Evolutionary conservation across 2,329 filamentous ascomycete species (phyloP).

Genomic region (Pestalotiopsis fici): DNA sequence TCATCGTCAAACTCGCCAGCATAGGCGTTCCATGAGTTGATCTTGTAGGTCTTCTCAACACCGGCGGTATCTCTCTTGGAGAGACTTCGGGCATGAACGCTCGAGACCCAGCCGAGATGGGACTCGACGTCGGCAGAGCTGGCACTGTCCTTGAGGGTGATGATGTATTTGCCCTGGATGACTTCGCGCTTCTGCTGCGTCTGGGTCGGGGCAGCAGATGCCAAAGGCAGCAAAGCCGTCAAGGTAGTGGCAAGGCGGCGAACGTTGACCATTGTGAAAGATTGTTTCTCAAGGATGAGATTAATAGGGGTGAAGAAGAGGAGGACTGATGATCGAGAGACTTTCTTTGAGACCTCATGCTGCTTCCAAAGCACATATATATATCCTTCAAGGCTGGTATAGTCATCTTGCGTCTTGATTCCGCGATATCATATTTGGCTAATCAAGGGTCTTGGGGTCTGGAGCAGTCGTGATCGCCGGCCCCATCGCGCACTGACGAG

Average conservation of each 20-base stretch:
- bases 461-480: slow-evolving; percentile 6
- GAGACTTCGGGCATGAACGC: slow-evolving; percentile 37
- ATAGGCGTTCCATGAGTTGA: slow-evolving; percentile 42
- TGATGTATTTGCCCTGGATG: slow-evolving; percentile 31
- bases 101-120: slow-evolving; percentile 34
- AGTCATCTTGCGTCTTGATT: background rate
- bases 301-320: background rate
- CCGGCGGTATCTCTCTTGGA: slow-evolving; percentile 32
- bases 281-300: background rate
- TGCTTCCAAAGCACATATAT: background rate
- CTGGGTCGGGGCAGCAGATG: slow-evolving; percentile 23
- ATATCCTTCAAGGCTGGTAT: background rate
- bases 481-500: background rate
- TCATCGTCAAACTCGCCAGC: slow-evolving; percentile 43
- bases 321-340: background rate
- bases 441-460: slow-evolving; percentile 3
- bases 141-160: slow-evolving; percentile 29
- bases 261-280: slow-evolving; percentile 25
- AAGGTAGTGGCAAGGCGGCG: slow-evolving; percentile 27
- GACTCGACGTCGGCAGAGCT: slow-evolving; percentile 27
- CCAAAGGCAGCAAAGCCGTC: slow-evolving; percentile 29
- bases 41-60: slow-evolving; percentile 42
- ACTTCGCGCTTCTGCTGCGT: slow-evolving; percentile 21
- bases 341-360: background rate
- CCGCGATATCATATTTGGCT: background rate